Evolutionary conservation across 2,329 filamentous ascomycete genomes (phyloP).

Genomic region (Beauveria sp.): DNA sequence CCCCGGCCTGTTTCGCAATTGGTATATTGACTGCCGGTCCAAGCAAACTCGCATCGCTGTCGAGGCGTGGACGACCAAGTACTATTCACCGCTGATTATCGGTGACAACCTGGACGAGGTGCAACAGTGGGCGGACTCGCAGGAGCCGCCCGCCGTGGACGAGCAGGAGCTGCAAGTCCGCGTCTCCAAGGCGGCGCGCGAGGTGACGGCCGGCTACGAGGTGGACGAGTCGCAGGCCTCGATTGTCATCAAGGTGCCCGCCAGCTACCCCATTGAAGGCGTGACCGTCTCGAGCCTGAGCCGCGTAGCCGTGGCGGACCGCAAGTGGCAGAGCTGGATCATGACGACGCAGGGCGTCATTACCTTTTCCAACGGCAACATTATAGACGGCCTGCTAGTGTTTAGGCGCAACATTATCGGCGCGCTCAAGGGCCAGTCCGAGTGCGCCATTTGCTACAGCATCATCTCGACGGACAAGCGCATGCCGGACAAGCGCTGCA

Average conservation of each 20-base stretch:
- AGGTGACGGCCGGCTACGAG: slow-evolving; percentile 77
- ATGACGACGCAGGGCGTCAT: slow-evolving; percentile 86
- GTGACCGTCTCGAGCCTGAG: slow-evolving; percentile 71
- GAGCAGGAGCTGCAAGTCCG: slow-evolving; percentile 58
- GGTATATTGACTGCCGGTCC: slow-evolving; percentile 76
- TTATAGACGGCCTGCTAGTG: slow-evolving; percentile 78
- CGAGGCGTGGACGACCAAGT: slow-evolving; percentile 77
- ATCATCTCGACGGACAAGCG: slow-evolving; percentile 85
- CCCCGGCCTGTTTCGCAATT: slow-evolving; percentile 70
- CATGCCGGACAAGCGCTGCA: slow-evolving; percentile 84
- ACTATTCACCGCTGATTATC: slow-evolving; percentile 67
- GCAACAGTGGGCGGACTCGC: slow-evolving; percentile 52
- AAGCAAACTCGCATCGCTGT: slow-evolving; percentile 74
- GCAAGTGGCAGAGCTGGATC: slow-evolving; percentile 90
- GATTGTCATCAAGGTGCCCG: slow-evolving; percentile 74
- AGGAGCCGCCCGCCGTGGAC: slow-evolving; percentile 40
- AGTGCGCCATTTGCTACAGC: slow-evolving; percentile 95
- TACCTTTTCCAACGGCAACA: slow-evolving; percentile 80
- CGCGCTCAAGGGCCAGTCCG: slow-evolving; percentile 83
- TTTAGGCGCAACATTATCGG: slow-evolving; percentile 84
- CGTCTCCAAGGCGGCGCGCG: slow-evolving; percentile 61
- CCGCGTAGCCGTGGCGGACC: slow-evolving; percentile 80
- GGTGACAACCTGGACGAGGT: slow-evolving; percentile 60
- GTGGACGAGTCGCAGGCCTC: slow-evolving; percentile 81
- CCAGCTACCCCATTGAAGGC: slow-evolving; percentile 73